These are phyloP conservation scores for Vaccinium corymbosum DNA, from an alignment of 148 eudicot genomes.

Conservation along the genomic window DNA sequence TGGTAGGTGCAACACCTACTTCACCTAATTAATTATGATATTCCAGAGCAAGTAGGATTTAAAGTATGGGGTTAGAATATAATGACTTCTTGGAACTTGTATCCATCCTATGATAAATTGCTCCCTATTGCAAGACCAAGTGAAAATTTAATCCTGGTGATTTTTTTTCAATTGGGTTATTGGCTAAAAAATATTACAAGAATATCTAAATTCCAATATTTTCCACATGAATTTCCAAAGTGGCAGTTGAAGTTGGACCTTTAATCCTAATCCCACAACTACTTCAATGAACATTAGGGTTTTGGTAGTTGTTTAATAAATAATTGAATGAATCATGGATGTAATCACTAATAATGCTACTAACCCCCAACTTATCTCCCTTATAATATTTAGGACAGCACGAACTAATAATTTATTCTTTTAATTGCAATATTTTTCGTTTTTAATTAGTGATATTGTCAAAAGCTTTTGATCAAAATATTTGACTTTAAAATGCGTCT, in stretches of 20 bases:
- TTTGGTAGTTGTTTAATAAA: neutral
- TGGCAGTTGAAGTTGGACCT: conserved; percentile 7
- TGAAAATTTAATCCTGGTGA: neutral
- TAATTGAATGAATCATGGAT: neutral
- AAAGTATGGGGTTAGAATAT: neutral
- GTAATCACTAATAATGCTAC: neutral
- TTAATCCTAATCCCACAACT: neutral
- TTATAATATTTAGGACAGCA: no score
- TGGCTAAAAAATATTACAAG: neutral
- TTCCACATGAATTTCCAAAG: neutral
- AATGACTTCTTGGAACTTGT: neutral
- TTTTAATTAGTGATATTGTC: no score
- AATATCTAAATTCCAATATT: neutral
- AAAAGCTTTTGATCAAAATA: no score
- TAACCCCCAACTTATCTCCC: neutral
- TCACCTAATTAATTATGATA: conserved; percentile 1
- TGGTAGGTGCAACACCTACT: neutral
- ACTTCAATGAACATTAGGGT: neutral
- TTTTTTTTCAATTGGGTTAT: neutral
- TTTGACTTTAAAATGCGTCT: neutral
- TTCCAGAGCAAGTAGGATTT: conserved; percentile 3
- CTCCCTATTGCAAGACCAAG: neutral
- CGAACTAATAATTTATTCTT: neutral
- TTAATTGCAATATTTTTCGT: neutral
- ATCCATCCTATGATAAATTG: neutral